Conservation (phyloP, 108 stramenopile genomes). For the Conticribra weissflogii region DNA sequence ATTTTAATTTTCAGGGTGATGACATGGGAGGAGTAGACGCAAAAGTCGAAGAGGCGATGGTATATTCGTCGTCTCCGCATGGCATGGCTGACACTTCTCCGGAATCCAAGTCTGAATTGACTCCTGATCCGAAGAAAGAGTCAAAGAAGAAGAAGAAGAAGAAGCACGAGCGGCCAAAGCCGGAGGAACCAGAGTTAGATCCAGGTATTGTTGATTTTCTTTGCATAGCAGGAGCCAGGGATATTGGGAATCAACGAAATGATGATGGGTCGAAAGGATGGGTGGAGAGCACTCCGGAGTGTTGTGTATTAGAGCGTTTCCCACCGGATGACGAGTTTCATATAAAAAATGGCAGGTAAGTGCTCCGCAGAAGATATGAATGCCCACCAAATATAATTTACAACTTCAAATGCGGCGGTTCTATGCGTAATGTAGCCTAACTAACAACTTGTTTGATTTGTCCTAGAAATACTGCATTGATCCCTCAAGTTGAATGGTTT, state of each 20-base stretch:
- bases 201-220: conserved; percentile 83
- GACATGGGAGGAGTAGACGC: conserved; percentile 6
- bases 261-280: conserved; percentile 83
- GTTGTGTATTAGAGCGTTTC: conserved; percentile 77
- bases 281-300: conserved; percentile 82
- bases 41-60: too few species aligned
- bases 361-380: not conserved
- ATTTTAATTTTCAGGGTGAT: conserved; percentile 11
- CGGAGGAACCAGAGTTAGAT: conserved; percentile 69
- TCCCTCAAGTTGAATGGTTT: conserved; percentile 86
- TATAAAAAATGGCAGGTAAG: conserved; percentile 40
- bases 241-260: conserved; percentile 74
- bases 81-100: too few species aligned
- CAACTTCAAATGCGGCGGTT: too few species aligned
- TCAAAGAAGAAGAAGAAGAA: conserved; percentile 22
- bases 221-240: conserved; percentile 74
- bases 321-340: conserved; percentile 82
- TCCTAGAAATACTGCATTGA: conserved; percentile 49
- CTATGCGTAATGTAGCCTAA: too few species aligned
- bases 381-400: too few species aligned
- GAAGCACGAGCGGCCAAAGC: conserved; percentile 28
- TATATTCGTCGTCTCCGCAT: too few species aligned
- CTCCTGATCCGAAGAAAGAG: too few species aligned
- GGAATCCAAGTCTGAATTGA: too few species aligned
- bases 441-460: too few species aligned